Percentiles rank a stretch among this genome's conserved stretches.
Conservation (phyloP, 352 stramenopile species). For the Pythium oligandrum region DNA sequence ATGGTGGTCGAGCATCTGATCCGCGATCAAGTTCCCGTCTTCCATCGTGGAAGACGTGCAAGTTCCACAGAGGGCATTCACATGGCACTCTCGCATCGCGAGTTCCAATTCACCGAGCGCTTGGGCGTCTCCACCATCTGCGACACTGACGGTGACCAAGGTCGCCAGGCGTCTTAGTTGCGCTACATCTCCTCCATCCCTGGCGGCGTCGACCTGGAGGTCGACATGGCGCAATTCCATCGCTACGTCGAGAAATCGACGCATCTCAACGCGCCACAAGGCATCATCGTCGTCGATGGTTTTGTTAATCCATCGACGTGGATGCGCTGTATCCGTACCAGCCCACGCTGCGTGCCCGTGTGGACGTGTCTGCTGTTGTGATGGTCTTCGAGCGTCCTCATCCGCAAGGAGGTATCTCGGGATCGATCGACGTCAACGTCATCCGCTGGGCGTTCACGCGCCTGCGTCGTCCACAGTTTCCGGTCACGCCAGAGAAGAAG, state of each 20-base stretch:
- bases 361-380: background rate
- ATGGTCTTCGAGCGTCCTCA: no score
- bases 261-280: background rate
- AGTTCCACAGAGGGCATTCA: background rate
- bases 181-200: background rate
- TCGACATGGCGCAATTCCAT: background rate
- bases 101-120: background rate
- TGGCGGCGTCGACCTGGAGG: background rate
- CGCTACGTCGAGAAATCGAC: background rate
- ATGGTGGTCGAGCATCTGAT: no score
- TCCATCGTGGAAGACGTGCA: no score
- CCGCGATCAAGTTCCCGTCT: no score
- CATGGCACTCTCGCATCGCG: background rate
- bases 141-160: background rate
- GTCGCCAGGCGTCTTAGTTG: background rate
- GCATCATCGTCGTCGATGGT: background rate
- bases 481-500: no score
- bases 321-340: conserved; percentile 10
- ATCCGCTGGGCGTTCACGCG: no score
- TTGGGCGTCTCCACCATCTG: background rate
- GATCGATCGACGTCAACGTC: no score
- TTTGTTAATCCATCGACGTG: background rate
- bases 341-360: background rate
- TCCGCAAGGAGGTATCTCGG: no score
- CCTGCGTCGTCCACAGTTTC: no score